Conservation (phyloP, 306 rosid genomes). For the Cucurbita argyrosperma region DNA sequence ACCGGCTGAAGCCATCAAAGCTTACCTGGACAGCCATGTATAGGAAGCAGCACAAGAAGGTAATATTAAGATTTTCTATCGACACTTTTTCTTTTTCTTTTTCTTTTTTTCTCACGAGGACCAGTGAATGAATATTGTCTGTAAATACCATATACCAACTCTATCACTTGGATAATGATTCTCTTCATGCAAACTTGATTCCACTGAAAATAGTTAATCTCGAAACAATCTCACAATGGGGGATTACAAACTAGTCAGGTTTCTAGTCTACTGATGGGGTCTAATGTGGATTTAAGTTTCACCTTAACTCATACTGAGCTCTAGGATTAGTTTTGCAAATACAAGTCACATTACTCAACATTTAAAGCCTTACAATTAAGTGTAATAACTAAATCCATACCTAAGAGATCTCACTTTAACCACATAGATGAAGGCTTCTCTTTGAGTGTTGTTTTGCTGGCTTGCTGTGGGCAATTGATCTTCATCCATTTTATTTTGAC, state of each 20-base stretch:
- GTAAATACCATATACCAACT: not conserved
- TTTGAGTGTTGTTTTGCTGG: not conserved
- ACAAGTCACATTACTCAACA: not conserved
- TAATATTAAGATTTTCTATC: not conserved
- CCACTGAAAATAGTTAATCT: not conserved
- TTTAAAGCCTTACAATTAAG: too few species aligned
- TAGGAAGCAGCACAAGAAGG: conserved; percentile 86
- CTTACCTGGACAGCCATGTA: conserved; percentile 87
- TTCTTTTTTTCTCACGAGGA: not conserved
- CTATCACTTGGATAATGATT: not conserved
- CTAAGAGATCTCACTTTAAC: not conserved
- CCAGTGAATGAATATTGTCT: too few species aligned
- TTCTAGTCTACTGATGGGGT: not conserved
- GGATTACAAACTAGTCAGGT: not conserved
- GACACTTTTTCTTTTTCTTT: not conserved
- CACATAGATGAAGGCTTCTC: not conserved
- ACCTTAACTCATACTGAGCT: not conserved
- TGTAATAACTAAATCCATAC: not conserved
- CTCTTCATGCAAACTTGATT: not conserved
- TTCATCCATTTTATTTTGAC: not conserved
- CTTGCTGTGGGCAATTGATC: not conserved
- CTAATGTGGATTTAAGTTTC: not conserved
- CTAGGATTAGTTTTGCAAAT: not conserved
- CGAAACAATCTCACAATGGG: not conserved
- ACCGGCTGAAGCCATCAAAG: conserved; percentile 71